Base-by-base conservation (phyloP, 495 filamentous ascomycete species). In the Jackrogersella minutella region DNA sequence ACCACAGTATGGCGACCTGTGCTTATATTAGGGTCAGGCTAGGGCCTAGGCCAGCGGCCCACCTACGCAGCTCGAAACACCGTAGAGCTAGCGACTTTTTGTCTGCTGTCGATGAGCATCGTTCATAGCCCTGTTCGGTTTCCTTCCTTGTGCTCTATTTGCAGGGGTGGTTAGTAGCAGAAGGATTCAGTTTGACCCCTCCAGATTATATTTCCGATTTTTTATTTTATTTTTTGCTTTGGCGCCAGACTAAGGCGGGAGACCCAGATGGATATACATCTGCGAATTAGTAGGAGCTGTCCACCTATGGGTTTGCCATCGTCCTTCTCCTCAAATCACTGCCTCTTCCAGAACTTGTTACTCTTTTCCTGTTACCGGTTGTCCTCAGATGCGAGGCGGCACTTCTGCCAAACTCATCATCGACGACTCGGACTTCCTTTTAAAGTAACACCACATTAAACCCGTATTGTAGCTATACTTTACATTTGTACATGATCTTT, bases 181-280 rank as follows among this genome's bases (percentile, higher is more conserved):
- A 74, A 74, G 72, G 72, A 74, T 74, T 74, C 55, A 39, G 61
- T 56, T 69, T 41, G 51, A 64, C 72, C 72, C 72, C 72, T 74
- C 70, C 56, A 73, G 69, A 73, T 68, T 72, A 69, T 67, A 62
- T 69, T 69, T 60, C 61, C 66, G 61, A 65, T 65, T 64, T 69
- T n/a, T n/a, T n/a, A n/a, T n/a, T n/a, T n/a, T n/a, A n/a, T n/a
- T n/a, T n/a, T n/a, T 60, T 69, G 61, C 61, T 69, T 65, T 59
- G 66, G 61, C 61, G 66, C 57, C 66, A 57, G 44, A 60, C 66
- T 61, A 58, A 61, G 66, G 66, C 61, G 44, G 56, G 61, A 69
- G 61, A 58, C 47, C 51, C 57, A 69, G 61, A 60, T 69, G 61
- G 44, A 65, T 69, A 69, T 65, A 65, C 66, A 69, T 49, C 43